Evolutionary conservation across 1,139 yeast species (phyloP), one percentile per base, ranked within the genome.

Genomic region (Candida albicans): DNA sequence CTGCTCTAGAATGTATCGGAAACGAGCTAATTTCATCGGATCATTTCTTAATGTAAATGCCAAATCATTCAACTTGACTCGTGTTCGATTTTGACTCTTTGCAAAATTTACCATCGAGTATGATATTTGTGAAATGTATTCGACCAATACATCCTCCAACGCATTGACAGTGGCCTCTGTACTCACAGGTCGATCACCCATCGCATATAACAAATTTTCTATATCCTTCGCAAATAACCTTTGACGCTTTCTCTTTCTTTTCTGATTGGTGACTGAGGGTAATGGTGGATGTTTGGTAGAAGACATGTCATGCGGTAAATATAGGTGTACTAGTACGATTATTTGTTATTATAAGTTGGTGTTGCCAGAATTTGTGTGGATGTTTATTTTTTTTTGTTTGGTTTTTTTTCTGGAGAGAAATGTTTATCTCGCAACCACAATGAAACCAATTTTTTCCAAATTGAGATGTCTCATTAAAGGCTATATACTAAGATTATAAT

Each of bases 21-120:
- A 81, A 61, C 98, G 78, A 10, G 96, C 95, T 40, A 89, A 74
- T 59, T 90, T 91, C 45, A 82, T 75, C 1, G 95, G 87, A 55
- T 91, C 98, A 52, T 84, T 80, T 37, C 96, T 71, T 46, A 91
- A 68, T 0, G 89, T 95, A 67, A 89, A 89, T 53, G 86, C 87
- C 66, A 91, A 82, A 61, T 91, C 98, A 49, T 89, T 96, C 42
- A 90, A 84, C 56, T 86, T 85, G 50, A 91, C 81, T 61, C 95
- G 82, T 43, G 79, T 79, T 39, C 95, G 73, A 37, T 84, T 83
- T 14, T 65, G 67, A 12, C 61, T 51, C 38, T 53, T 53, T 11
- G 69, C 67, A 43, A 56, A 60, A 8, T 51, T 45, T 8, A 58
- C 50, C 10, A 61, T 50, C 41, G 59, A 57, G 24, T 54, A 55